Base-by-base conservation (phyloP, 1,284 basidiomycete species). In the Trichosporon faecale region DNA sequence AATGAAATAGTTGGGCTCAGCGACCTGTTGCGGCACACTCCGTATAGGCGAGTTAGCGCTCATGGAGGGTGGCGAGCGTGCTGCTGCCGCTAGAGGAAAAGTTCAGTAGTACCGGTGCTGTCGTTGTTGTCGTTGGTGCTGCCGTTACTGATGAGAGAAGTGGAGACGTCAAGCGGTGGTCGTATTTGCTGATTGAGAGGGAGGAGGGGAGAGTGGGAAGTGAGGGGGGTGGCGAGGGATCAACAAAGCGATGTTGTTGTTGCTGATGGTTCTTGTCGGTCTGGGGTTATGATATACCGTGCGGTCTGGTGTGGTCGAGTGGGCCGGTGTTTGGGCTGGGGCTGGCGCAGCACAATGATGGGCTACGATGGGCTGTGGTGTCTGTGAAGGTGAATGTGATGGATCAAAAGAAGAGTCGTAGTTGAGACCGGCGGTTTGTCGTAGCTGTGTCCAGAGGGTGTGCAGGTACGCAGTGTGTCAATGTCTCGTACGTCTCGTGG, bases 1-100 rank as follows among this genome's bases (percentile, higher is more conserved):
- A 61, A 61, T 61, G 57, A 61, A 61, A 29, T 61, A 61, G 29
- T 33, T 61, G 57, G 57, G 57, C 27, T 61, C 57, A 31, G 57
- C 57, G 18, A 61, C 57, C 57, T 61, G 57, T 4, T 61, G 57
- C 57, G 57, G 57, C 27, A 61, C 57, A 61, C 21, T 11, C 11
- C 57, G 57, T 61, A 61, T 61, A 3, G 57, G 57, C 16, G 57
- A 61, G 29, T 61, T 61, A 27, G 57, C 57, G 57, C 57, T 61
- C 57, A 61, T 61, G 14, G 57, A 31, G 27, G 57, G 57, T 31
- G 57, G 29, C 57, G 29, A 61, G 57, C 57, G 57, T 9, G 57
- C 57, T 61, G 57, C 57, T 61, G 27, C 57, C 57, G 57, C 27
- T 31, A 27, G 16, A 11, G 7, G 57, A 16, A n/a, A 61, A 8